Evolutionary conservation across 768 basidiomycete genomes (phyloP).

Genomic region (Pleurotus tuber-regium): DNA sequence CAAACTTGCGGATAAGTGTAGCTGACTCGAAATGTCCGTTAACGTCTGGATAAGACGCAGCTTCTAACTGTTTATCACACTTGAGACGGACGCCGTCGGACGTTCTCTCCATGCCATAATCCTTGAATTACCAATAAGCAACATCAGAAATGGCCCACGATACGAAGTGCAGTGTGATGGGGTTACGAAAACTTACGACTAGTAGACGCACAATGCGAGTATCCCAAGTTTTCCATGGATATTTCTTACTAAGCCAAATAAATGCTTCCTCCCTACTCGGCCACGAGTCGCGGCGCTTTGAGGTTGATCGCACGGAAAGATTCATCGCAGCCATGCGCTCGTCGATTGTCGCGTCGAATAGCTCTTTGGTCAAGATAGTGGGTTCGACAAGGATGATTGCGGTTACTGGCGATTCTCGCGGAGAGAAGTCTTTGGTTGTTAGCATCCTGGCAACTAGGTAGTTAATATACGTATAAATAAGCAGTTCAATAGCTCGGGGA

Average conservation of each 20-base stretch:
- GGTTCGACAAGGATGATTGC: constrained; percentile 46
- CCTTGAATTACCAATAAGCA: not conserved
- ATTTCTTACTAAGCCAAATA: constrained; percentile 1
- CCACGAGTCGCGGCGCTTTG: not conserved
- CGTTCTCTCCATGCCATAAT: not conserved
- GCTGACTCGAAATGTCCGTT: constrained; percentile 3
- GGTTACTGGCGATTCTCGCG: constrained; percentile 24
- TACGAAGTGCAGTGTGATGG: not conserved
- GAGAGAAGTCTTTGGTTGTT: constrained; percentile 30
- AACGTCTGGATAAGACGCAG: constrained; percentile 8
- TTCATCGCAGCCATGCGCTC: constrained; percentile 1
- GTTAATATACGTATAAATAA: too few species aligned
- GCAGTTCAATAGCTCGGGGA: too few species aligned
- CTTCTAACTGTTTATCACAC: constrained; percentile 1
- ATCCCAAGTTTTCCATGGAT: not conserved
- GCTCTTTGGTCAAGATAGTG: constrained; percentile 35
- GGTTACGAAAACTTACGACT: not conserved
- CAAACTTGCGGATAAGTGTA: not conserved
- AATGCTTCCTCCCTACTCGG: constrained; percentile 5
- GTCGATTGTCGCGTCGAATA: constrained; percentile 29
- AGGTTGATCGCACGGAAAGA: not conserved
- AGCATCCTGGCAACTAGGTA: constrained; percentile 31
- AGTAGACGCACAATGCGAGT: not conserved
- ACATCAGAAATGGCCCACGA: not conserved
- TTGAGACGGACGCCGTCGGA: not conserved